Base-by-base conservation (phyloP, 257 asterid species). In the Salvia miltiorrhiza region DNA sequence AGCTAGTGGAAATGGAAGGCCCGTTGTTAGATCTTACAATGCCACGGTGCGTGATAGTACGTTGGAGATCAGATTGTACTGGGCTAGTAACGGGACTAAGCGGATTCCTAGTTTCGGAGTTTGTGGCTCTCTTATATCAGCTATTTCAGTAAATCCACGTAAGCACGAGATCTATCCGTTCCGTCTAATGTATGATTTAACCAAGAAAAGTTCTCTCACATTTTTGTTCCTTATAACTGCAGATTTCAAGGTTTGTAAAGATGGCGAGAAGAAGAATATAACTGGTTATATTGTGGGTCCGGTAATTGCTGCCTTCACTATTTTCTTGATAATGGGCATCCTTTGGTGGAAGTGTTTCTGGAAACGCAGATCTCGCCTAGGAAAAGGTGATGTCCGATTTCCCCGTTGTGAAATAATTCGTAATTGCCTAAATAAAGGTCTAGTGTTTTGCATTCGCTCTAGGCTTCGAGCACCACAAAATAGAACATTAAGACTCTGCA, bases 31-130 rank as follows among this genome's bases (percentile, higher is more conserved):
- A 65, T 54, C 66, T 35, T 87, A 83, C 76, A 81, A 86, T 57
- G 88, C 88, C 49, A 79, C 78, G 2, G 95, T 93, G 23, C 73
- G 68, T 12, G 83, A 87, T 56, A 75, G 73, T 61, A 73, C 82
- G 5, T 74, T 93, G 84, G 95, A 90, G 78, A 85, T 93, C 65
- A 82, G 96, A 56, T 81, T 93, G 72, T 84, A 86, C 73, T 93
- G 95, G 95, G 88, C 92, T 7, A 86, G 99, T 66, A 90, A 86
- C 87, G 99, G 99, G 78, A 93, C 99, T 49, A 85, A 78, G 9
- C 83, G 93, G 14, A 86, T 93, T 64, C 97, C 99, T 54, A 60
- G 45, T 28, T 73, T 84, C 73, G 97, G 97, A 78, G 81, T 76
- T 67, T 93, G 87, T 71, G 99, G 97, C 64, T 85, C 96, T 35